These are phyloP conservation scores for Penicillium bialowiezense DNA, from an alignment of 495 filamentous ascomycete species.

Conservation along the genomic window DNA sequence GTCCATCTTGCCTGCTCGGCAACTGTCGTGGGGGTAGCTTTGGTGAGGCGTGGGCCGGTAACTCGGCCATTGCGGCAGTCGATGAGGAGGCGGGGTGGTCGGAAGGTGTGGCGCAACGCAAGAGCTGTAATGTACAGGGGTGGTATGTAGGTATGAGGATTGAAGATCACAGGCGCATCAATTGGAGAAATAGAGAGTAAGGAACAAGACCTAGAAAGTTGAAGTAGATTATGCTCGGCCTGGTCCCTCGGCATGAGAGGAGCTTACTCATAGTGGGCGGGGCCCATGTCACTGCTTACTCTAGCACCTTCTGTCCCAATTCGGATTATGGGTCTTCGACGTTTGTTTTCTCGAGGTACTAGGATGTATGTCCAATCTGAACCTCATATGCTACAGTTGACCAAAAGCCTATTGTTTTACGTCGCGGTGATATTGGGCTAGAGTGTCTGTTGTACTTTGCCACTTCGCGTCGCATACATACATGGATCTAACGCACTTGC, in stretches of 20 bases:
- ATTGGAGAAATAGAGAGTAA: neutral
- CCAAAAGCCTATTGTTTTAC: too few relatives aligned
- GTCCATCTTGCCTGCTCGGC: slow-evolving; percentile 17
- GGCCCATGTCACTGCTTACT: neutral
- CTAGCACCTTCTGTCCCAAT: slow-evolving; percentile 7
- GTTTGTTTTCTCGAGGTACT: too few relatives aligned
- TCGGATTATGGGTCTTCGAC: neutral
- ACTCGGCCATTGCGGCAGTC: slow-evolving; percentile 42
- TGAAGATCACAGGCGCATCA: slow-evolving; percentile 3
- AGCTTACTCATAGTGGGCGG: neutral
- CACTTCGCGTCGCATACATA: too few relatives aligned
- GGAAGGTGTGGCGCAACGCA: neutral
- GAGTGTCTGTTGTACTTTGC: too few relatives aligned
- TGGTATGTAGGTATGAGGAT: neutral
- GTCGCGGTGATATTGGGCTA: too few relatives aligned
- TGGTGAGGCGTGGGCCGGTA: slow-evolving; percentile 52
- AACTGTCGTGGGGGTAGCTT: slow-evolving; percentile 44
- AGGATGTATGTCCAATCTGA: neutral
- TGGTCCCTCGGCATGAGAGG: slow-evolving; percentile 14
- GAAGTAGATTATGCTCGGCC: slow-evolving; percentile 16
- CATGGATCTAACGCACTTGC: neutral
- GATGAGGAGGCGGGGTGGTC: slow-evolving; percentile 8
- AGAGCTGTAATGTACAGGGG: neutral
- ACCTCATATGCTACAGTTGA: neutral
- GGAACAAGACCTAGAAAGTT: slow-evolving; percentile 4